A percentile compares a stretch with the other conserved stretches of the same genome.
Evolutionary conservation across 1,139 yeast species (phyloP).

Genomic region (Saccharomycopsis crataegensis): DNA sequence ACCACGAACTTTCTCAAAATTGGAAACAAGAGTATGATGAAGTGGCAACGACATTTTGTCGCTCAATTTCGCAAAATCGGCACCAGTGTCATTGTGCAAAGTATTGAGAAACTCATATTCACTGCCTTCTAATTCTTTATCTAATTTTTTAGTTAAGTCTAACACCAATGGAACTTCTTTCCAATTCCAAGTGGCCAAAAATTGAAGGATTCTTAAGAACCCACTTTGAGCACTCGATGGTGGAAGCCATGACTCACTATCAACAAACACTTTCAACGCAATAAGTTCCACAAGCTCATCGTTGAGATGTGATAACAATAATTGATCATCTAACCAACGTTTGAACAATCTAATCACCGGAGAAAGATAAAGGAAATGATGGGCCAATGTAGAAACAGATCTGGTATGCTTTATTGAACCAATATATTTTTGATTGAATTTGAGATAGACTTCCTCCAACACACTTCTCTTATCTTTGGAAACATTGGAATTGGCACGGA

Average conservation of each 20-base stretch:
- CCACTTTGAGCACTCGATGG: slow-evolving; percentile 81
- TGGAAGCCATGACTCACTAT: slow-evolving; percentile 70
- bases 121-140: slow-evolving; percentile 7
- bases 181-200: slow-evolving; percentile 90
- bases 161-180: slow-evolving; percentile 74
- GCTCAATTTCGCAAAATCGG: background rate
- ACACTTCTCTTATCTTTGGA: slow-evolving; percentile 49
- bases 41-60: slow-evolving; percentile 59
- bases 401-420: slow-evolving; percentile 79
- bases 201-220: slow-evolving; percentile 64
- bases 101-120: slow-evolving; percentile 1
- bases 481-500: slow-evolving; percentile 60
- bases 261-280: slow-evolving; percentile 79
- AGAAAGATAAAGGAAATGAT: slow-evolving; percentile 67
- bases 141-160: slow-evolving; percentile 49
- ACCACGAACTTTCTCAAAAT: slow-evolving; percentile 59
- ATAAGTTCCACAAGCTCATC: slow-evolving; percentile 79
- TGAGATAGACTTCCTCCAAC: slow-evolving; percentile 55
- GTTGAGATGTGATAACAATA: slow-evolving; percentile 57
- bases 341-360: slow-evolving; percentile 80
- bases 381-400: slow-evolving; percentile 61
- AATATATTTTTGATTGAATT: slow-evolving; percentile 58
- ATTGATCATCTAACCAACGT: slow-evolving; percentile 75
- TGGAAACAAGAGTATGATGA: slow-evolving; percentile 53
- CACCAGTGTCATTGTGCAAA: background rate